Percentiles rank a stretch among this genome's conserved stretches.
Conservation (phyloP, 305 asterid genomes). For the Fraxinus sp. region DNA sequence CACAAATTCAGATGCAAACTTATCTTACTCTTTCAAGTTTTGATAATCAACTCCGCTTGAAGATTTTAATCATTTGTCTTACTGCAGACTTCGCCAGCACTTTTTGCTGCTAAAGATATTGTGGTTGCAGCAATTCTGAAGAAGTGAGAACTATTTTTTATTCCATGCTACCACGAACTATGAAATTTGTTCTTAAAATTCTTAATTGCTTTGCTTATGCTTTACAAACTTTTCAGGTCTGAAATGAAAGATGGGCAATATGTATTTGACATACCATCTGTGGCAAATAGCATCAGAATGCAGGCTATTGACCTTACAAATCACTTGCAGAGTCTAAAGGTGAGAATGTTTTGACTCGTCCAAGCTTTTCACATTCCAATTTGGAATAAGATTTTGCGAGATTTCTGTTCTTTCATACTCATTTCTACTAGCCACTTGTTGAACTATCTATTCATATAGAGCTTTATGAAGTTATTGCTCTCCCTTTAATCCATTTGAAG, state of each 20-base stretch:
- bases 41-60: constrained; percentile 12
- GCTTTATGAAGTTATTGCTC: not conserved
- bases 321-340: constrained; percentile 81
- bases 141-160: constrained; percentile 53
- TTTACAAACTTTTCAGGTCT: constrained; percentile 51
- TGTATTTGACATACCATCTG: constrained; percentile 72
- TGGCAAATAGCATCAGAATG: constrained; percentile 62
- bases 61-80: constrained; percentile 25
- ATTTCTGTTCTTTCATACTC: constrained; percentile 11
- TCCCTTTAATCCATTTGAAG: not conserved
- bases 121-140: constrained; percentile 70
- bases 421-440: not conserved
- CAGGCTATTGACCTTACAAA: constrained; percentile 56
- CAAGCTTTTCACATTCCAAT: constrained; percentile 3
- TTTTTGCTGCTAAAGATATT: constrained; percentile 65
- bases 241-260: constrained; percentile 92
- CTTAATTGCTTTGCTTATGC: constrained; percentile 23
- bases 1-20: not conserved
- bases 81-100: constrained; percentile 77
- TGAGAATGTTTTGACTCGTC: constrained; percentile 27
- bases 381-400: not conserved
- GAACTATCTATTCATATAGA: not conserved
- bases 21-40: constrained; percentile 7
- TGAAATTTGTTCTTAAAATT: constrained; percentile 8
- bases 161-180: constrained; percentile 22